phyloP scores from a whole-genome alignment of 2,329 filamentous ascomycete species.

The Aureobasidium sp. region DNA sequence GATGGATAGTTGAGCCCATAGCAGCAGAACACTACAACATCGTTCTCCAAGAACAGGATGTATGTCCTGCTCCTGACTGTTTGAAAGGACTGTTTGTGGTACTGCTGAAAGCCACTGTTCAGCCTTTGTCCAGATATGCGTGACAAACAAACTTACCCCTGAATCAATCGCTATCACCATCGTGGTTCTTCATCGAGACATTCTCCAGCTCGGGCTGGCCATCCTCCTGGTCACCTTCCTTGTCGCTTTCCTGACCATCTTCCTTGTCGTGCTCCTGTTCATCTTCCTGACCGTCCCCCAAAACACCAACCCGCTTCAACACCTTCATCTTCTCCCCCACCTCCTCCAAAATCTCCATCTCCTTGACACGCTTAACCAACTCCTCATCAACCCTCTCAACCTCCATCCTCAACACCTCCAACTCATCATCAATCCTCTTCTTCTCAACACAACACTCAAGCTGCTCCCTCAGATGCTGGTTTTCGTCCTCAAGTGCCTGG shows the following conservation, averaged over 20 bases:
- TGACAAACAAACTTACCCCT: background rate
- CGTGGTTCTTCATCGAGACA: background rate
- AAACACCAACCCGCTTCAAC: background rate
- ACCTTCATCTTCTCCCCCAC: background rate
- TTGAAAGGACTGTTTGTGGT: background rate
- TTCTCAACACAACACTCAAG: background rate
- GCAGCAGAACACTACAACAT: background rate
- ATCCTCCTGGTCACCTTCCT: background rate
- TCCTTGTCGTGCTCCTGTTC: background rate
- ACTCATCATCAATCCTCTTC: background rate
- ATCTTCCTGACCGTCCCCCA: background rate
- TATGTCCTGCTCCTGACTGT: background rate
- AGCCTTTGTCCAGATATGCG: background rate
- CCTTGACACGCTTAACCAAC: background rate
- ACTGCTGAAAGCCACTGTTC: background rate
- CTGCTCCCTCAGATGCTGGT: background rate
- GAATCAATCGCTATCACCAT: background rate
- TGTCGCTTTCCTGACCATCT: background rate
- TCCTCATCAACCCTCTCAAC: background rate
- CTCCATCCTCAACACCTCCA: background rate
- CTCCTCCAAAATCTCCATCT: background rate
- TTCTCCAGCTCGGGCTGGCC: background rate
- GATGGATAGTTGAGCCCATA: too few relatives aligned
- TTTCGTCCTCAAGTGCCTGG: background rate
- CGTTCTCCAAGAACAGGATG: background rate